Evolutionary conservation across 2,329 filamentous ascomycete species (phyloP).

Genomic region (Cryphonectria japonica): DNA sequence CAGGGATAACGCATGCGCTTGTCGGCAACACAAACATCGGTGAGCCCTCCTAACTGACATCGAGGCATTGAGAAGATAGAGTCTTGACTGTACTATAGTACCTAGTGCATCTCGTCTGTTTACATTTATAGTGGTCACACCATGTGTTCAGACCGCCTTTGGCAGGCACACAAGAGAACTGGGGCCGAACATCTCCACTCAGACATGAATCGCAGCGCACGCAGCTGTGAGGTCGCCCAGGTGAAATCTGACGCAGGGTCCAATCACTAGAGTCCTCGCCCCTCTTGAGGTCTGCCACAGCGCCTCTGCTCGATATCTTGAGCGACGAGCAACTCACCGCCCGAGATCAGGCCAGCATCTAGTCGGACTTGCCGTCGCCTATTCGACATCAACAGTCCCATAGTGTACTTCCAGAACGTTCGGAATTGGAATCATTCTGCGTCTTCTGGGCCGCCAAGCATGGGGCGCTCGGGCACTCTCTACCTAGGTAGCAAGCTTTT

Average conservation of each 20-base stretch:
- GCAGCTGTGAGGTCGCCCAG: neutral
- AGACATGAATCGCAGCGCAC: neutral
- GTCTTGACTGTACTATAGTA: neutral
- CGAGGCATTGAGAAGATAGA: neutral
- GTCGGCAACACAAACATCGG: neutral
- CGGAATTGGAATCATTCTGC: constrained; percentile 21
- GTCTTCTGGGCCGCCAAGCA: constrained; percentile 34
- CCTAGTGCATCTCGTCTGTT: neutral
- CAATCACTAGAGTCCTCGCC: neutral
- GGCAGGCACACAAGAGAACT: neutral
- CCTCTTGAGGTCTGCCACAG: constrained; percentile 2
- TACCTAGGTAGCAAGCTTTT: constrained; percentile 28
- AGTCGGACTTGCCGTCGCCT: constrained; percentile 27
- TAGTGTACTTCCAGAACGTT: constrained; percentile 32
- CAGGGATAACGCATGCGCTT: neutral
- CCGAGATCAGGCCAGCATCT: neutral
- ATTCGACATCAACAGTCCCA: constrained; percentile 32
- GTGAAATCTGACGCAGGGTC: neutral
- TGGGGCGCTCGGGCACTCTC: constrained; percentile 32
- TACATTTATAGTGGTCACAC: neutral
- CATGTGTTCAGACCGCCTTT: neutral
- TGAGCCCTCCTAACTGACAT: neutral
- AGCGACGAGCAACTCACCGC: neutral
- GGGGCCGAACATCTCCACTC: neutral
- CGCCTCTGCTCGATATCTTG: constrained; percentile 10